Percentiles rank a stretch among this genome's conserved stretches.
Conservation (phyloP, 2,329 filamentous ascomycete genomes). For the Alternaria rosae region DNA sequence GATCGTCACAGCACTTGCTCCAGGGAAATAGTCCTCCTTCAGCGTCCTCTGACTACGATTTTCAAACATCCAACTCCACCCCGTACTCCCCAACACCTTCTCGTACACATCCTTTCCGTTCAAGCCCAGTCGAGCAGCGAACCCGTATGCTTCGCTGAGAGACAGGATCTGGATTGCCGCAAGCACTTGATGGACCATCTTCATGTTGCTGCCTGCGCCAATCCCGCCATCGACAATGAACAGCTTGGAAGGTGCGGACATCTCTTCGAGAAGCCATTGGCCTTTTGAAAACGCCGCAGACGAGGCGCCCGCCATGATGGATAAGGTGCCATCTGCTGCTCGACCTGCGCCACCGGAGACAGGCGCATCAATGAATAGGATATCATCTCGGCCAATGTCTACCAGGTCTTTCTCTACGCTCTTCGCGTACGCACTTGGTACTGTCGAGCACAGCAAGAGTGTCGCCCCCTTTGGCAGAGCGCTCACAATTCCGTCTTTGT, state of each 20-base stretch:
- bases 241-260: conserved; percentile 68
- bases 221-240: conserved; percentile 62
- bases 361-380: conserved; percentile 73
- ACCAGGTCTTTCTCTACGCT: conserved; percentile 65
- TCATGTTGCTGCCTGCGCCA: conserved; percentile 63
- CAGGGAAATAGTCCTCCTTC: conserved; percentile 58
- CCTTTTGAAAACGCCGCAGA: conserved; percentile 65
- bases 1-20: conserved; percentile 54
- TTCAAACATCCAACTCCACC: conserved; percentile 64
- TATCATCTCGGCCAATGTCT: conserved; percentile 65
- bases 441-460: conserved; percentile 74
- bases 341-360: conserved; percentile 75
- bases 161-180: conserved; percentile 66
- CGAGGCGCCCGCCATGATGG: conserved; percentile 74
- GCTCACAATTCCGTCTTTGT: conserved; percentile 59
- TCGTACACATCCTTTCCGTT: conserved; percentile 60
- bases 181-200: conserved; percentile 66
- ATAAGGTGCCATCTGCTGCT: conserved; percentile 74
- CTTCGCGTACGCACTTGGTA: conserved; percentile 70
- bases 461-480: conserved; percentile 64
- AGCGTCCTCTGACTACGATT: conserved; percentile 64
- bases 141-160: conserved; percentile 64
- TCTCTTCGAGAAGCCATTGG: conserved; percentile 66
- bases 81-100: conserved; percentile 55
- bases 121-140: conserved; percentile 62